Evolutionary conservation across 257 asterid species (phyloP).

Genomic region (Datura wrightii): DNA sequence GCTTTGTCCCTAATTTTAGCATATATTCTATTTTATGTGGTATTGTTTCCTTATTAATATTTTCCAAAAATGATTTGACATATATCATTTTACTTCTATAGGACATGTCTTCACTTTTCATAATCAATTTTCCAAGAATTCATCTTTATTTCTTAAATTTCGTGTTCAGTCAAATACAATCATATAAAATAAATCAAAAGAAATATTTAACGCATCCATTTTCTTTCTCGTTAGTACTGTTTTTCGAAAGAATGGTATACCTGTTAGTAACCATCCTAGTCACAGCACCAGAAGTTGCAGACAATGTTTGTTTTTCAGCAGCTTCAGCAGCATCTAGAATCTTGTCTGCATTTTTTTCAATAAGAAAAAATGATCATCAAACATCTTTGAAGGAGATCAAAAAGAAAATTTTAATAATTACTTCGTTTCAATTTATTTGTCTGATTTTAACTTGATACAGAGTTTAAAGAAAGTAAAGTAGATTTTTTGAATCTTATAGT

Average conservation of each 20-base stretch:
- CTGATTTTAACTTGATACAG: no score
- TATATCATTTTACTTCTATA: background rate
- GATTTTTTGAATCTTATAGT: no score
- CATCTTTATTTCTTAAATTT: no score
- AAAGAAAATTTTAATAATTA: no score
- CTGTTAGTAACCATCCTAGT: slow-evolving; percentile 34
- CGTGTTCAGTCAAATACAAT: background rate
- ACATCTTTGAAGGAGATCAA: no score
- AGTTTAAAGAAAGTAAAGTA: no score
- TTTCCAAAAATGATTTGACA: background rate
- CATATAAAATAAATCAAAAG: background rate
- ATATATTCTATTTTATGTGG: background rate
- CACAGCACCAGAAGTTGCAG: no score
- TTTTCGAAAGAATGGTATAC: slow-evolving; percentile 30
- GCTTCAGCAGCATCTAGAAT: slow-evolving; percentile 88
- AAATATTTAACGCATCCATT: background rate
- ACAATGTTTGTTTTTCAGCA: slow-evolving; percentile 35
- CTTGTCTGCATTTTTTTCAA: slow-evolving; percentile 53
- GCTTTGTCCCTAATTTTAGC: background rate
- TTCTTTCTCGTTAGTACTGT: background rate
- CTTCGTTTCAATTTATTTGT: no score
- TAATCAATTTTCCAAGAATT: background rate
- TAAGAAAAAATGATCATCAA: background rate
- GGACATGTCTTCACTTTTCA: background rate
- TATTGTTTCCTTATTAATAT: background rate